Conservation (phyloP, 257 asterid species). For the Jacaranda copaia region DNA sequence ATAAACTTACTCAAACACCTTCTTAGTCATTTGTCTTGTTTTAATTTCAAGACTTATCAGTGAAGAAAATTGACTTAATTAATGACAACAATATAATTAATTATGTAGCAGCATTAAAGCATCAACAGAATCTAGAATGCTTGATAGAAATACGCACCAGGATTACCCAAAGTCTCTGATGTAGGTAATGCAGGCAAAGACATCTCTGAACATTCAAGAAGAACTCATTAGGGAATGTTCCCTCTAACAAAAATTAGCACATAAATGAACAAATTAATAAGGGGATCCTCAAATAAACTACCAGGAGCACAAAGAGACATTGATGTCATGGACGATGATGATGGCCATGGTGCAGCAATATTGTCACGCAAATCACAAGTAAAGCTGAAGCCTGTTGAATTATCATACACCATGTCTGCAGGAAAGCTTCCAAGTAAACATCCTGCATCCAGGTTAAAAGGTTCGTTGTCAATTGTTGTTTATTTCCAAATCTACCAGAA, state of each 20-base stretch:
- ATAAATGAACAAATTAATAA: conserved; percentile 1
- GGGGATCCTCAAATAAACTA: conserved; percentile 41
- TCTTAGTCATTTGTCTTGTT: too few species aligned
- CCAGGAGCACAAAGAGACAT: conserved; percentile 98
- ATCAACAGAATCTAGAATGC: background rate
- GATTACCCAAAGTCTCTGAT: conserved; percentile 60
- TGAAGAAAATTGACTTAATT: background rate
- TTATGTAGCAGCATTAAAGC: background rate
- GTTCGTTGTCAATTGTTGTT: conserved; percentile 2
- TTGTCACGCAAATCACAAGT: conserved; percentile 91
- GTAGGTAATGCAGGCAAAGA: conserved; percentile 97
- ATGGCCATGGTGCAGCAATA: conserved; percentile 99
- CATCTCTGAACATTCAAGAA: conserved; percentile 75
- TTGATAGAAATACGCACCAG: conserved; percentile 49
- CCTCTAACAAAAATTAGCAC: conserved; percentile 6
- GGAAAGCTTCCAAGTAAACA: conserved; percentile 91
- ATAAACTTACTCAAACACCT: too few species aligned
- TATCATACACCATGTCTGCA: conserved; percentile 86
- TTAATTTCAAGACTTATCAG: background rate
- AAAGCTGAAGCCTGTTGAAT: conserved; percentile 84
- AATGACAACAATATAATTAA: background rate
- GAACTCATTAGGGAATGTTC: conserved; percentile 24
- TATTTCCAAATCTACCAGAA: background rate
- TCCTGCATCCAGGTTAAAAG: conserved; percentile 53
- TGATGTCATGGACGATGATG: conserved; percentile 79